These are phyloP conservation scores for Plantago major DNA, from an alignment of 257 asterid species.

Conservation along the genomic window DNA sequence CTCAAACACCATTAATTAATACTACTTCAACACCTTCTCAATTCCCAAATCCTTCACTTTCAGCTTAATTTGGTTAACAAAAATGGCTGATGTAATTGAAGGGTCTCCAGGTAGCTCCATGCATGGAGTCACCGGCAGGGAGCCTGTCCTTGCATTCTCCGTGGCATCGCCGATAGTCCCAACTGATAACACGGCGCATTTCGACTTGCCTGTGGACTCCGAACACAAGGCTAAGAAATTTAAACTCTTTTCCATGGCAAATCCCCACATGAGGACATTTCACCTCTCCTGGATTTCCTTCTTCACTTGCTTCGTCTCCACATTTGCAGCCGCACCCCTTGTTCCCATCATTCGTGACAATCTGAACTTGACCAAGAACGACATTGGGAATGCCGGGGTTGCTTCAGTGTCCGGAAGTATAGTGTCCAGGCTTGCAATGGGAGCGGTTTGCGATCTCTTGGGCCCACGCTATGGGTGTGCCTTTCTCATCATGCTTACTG, in stretches of 20 bases:
- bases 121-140: slow-evolving; percentile 72
- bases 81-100: slow-evolving; percentile 28
- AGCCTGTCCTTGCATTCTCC: slow-evolving; percentile 41
- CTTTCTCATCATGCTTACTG: slow-evolving; percentile 39
- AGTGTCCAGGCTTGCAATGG: slow-evolving; percentile 60
- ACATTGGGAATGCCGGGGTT: slow-evolving; percentile 59
- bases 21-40: neutral
- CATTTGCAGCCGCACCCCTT: slow-evolving; percentile 65
- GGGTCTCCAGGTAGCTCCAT: slow-evolving; percentile 55
- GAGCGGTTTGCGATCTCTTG: slow-evolving; percentile 51
- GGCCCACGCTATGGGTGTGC: slow-evolving; percentile 65
- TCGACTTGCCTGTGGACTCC: slow-evolving; percentile 44
- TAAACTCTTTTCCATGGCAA: slow-evolving; percentile 35
- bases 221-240: slow-evolving; percentile 47
- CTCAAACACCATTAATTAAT: neutral
- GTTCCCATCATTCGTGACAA: slow-evolving; percentile 67
- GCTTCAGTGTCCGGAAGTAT: slow-evolving; percentile 31
- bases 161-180: slow-evolving; percentile 33
- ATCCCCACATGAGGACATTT: slow-evolving; percentile 65
- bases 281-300: slow-evolving; percentile 71
- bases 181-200: slow-evolving; percentile 32
- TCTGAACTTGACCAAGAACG: slow-evolving; percentile 37
- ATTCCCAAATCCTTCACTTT: neutral
- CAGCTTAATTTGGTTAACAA: neutral
- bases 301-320: slow-evolving; percentile 59